Percentiles rank a stretch among this genome's conserved stretches.
Evolutionary conservation across 768 basidiomycete genomes (phyloP).

Genomic region (Kwoniella sp.): DNA sequence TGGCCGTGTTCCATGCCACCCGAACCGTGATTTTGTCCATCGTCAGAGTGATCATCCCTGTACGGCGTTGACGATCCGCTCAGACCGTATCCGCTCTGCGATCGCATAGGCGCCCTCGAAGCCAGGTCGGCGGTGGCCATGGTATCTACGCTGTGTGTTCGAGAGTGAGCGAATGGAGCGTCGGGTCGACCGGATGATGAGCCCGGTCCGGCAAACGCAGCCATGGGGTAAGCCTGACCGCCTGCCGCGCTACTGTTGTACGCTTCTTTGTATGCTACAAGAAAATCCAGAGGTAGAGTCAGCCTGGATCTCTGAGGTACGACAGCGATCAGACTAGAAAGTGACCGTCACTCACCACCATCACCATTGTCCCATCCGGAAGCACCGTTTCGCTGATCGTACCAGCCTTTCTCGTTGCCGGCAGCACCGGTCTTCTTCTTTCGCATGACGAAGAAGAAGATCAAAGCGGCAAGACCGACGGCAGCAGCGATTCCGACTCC

Average conservation of each 20-base stretch:
- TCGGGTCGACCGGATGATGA: constrained; percentile 3
- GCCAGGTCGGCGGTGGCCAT: constrained; percentile 33
- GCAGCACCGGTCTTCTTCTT: constrained; percentile 31
- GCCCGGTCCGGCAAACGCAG: constrained; percentile 18
- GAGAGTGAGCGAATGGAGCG: constrained; percentile 15
- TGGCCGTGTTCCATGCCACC: constrained; percentile 5
- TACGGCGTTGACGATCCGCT: constrained; percentile 16
- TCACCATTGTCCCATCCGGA: constrained; percentile 13
- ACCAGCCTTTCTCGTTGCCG: constrained; percentile 32
- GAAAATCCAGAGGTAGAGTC: background rate
- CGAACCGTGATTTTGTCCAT: constrained; percentile 8
- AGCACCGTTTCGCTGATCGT: constrained; percentile 19
- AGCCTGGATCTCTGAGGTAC: background rate
- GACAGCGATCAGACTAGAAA: background rate
- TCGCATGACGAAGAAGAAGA: constrained; percentile 41
- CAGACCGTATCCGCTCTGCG: constrained; percentile 7
- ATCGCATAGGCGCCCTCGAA: constrained; percentile 22
- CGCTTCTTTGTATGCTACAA: constrained; percentile 31
- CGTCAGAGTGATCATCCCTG: constrained; percentile 29
- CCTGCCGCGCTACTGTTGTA: constrained; percentile 1
- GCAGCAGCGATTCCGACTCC: constrained; percentile 42
- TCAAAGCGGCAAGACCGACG: constrained; percentile 36
- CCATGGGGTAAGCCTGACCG: constrained; percentile 31
- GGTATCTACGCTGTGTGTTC: constrained; percentile 24
- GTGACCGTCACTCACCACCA: constrained; percentile 6